A percentile compares a stretch with the other conserved stretches of the same genome.
phyloP scores from a whole-genome alignment of 2,329 filamentous ascomycete species.

The Aureobasidium mangrovei region DNA sequence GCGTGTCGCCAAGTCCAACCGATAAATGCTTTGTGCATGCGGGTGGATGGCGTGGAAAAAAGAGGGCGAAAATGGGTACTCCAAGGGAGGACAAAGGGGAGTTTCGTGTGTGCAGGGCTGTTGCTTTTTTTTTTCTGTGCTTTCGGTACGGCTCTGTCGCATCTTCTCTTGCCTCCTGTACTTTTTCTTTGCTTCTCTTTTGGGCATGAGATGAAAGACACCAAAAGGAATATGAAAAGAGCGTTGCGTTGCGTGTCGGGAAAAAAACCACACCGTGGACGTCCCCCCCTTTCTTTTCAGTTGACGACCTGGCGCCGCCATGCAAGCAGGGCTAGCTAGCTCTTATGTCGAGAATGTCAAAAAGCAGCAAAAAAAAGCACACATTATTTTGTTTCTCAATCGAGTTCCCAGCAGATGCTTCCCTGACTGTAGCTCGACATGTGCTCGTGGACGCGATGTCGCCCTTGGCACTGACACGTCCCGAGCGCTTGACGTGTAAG shows the following conservation, averaged over 20 bases:
- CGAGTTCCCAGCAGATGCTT: not conserved
- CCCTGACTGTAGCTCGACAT: no score
- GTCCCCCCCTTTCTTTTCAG: no score
- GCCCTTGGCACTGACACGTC: no score
- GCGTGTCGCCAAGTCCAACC: conserved; percentile 99
- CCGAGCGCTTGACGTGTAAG: not conserved
- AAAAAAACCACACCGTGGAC: no score
- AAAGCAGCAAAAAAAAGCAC: no score
- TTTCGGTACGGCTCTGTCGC: not conserved
- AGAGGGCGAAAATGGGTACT: not conserved
- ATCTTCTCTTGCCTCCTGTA: not conserved
- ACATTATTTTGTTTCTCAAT: not conserved
- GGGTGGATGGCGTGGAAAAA: not conserved
- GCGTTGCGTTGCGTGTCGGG: conserved; percentile 1
- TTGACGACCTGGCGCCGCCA: no score
- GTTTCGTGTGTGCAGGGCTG: not conserved
- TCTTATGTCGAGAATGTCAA: no score
- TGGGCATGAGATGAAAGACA: conserved; percentile 6
- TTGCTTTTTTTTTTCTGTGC: not conserved
- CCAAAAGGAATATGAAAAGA: not conserved
- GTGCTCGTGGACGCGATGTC: no score
- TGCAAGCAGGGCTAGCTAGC: no score
- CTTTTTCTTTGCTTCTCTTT: not conserved
- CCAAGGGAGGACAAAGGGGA: not conserved
- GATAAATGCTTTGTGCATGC: conserved; percentile 56